Evolutionary conservation across 345 rosid species (phyloP).

Genomic region (Orychophragmus violaceus): DNA sequence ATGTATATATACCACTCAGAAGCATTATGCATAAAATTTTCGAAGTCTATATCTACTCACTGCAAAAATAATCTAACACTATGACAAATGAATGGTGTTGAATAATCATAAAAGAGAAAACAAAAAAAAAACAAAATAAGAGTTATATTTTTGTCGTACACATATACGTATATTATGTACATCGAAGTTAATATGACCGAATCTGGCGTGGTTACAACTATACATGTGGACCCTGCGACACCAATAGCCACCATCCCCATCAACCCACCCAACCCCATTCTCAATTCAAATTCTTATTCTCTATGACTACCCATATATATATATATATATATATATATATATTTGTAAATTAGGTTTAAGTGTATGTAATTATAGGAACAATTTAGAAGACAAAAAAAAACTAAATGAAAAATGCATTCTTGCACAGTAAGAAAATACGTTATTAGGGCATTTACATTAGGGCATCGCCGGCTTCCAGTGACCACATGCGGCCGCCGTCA

Average conservation of each 20-base stretch:
- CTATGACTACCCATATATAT: not conserved
- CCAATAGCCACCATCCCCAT: conserved; percentile 26
- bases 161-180: not conserved
- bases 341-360: not conserved
- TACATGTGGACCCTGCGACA: conserved; percentile 28
- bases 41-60: not conserved
- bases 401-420: not conserved
- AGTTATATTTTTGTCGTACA: conserved; percentile 10
- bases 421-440: too few relatives aligned
- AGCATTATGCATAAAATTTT: not conserved
- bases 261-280: conserved; percentile 21
- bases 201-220: conserved; percentile 49
- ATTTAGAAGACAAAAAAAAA: not conserved
- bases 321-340: not conserved
- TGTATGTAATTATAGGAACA: not conserved
- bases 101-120: not conserved
- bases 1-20: not conserved
- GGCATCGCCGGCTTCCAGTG: too few relatives aligned
- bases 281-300: conserved; percentile 7
- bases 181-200: conserved; percentile 29
- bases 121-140: not conserved
- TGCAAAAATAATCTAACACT: not conserved
- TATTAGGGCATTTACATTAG: too few relatives aligned
- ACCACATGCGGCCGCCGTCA: too few relatives aligned
- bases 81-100: conserved; percentile 5